Evolutionary conservation across 768 basidiomycete genomes (phyloP).

Genomic region (Chalciporus piperatus): DNA sequence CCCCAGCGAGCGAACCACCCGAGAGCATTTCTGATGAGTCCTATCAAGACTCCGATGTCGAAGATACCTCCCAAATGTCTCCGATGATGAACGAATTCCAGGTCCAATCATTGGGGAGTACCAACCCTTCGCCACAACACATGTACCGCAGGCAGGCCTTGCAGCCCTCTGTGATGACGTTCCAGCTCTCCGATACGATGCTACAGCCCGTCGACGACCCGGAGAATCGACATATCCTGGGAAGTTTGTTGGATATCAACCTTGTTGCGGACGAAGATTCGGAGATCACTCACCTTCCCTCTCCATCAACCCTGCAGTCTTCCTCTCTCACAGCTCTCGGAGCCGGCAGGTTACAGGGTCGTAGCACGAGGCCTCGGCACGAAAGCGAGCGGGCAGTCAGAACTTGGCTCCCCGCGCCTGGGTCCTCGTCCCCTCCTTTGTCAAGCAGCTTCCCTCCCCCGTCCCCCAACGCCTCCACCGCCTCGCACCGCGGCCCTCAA

Average conservation of each 20-base stretch:
- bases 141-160: conserved; percentile 12
- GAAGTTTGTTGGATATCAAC: conserved; percentile 14
- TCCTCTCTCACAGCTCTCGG: conserved; percentile 5
- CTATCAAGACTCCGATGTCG: conserved; percentile 27
- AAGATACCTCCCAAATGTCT: conserved; percentile 26
- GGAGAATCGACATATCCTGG: conserved; percentile 23
- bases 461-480: conserved; percentile 7
- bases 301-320: conserved; percentile 2
- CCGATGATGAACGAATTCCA: conserved; percentile 34
- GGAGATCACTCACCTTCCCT: conserved; percentile 7
- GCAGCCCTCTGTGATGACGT: conserved; percentile 30
- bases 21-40: conserved; percentile 31
- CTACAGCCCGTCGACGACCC: conserved; percentile 27
- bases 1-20: conserved; percentile 28
- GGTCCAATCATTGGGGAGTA: conserved; percentile 15
- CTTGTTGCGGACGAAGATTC: conserved; percentile 15
- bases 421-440: conserved; percentile 3
- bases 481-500: conserved; percentile 9
- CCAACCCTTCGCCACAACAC: conserved; percentile 4
- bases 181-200: conserved; percentile 25
- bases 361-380: conserved; percentile 23
- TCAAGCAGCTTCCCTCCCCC: conserved; percentile 3
- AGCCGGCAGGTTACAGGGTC: conserved; percentile 17
- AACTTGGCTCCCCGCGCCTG: conserved; percentile 10
- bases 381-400: conserved; percentile 6